Percentiles rank a stretch among this genome's conserved stretches.
phyloP scores from a whole-genome alignment of 495 filamentous ascomycete genomes.

The Xylaria castorea region DNA sequence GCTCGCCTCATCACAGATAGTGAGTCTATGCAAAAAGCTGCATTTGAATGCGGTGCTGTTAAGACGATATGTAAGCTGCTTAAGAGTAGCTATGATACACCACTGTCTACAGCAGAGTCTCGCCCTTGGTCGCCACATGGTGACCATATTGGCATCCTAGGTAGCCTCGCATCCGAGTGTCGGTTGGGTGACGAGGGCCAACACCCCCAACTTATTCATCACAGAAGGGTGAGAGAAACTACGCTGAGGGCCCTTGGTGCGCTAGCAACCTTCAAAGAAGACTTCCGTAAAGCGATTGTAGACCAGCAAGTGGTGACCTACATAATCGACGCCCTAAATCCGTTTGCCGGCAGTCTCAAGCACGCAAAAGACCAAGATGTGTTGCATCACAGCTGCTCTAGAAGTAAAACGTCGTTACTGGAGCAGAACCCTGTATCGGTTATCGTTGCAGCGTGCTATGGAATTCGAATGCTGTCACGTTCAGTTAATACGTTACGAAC shows the following conservation, averaged over 20 bases:
- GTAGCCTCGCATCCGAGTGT: slow-evolving; percentile 37
- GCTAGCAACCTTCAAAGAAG: slow-evolving; percentile 79
- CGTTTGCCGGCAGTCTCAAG: slow-evolving; percentile 50
- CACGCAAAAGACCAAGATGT: slow-evolving; percentile 23
- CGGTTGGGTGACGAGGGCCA: slow-evolving; percentile 68
- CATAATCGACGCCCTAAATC: slow-evolving; percentile 82
- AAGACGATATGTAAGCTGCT: slow-evolving; percentile 76
- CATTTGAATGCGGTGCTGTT: slow-evolving; percentile 77
- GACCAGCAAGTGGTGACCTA: slow-evolving; percentile 80
- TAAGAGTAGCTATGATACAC: slow-evolving; percentile 67
- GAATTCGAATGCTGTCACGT: slow-evolving; percentile 76
- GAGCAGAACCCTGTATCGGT: slow-evolving; percentile 64
- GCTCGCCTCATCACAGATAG: slow-evolving; percentile 81
- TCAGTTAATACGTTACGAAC: slow-evolving; percentile 86
- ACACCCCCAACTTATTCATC: slow-evolving; percentile 69
- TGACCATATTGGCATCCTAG: slow-evolving; percentile 22
- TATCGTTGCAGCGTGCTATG: slow-evolving; percentile 84
- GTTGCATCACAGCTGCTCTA: slow-evolving; percentile 33
- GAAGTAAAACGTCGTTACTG: slow-evolving; percentile 24
- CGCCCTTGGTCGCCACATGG: slow-evolving; percentile 52
- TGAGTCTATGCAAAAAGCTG: slow-evolving; percentile 77
- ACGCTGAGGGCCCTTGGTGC: slow-evolving; percentile 81
- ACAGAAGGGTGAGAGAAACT: slow-evolving; percentile 76
- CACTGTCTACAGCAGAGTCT: slow-evolving; percentile 45
- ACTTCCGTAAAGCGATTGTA: slow-evolving; percentile 82